Base-by-base conservation (phyloP, 192 early-diverging fungal species). In the Radiomyces spectabilis region DNA sequence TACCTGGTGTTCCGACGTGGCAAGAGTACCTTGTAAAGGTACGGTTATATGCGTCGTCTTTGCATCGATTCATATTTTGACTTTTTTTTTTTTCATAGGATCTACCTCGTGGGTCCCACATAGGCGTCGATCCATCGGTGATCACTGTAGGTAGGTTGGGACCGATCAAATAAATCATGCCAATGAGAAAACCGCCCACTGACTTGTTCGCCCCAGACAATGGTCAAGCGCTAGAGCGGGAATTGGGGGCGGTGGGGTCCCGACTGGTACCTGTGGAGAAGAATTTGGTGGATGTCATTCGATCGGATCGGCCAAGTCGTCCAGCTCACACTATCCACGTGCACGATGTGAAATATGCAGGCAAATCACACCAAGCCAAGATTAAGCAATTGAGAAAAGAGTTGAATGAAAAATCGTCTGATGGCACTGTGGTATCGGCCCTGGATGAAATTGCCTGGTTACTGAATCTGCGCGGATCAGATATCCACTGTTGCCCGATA, bases 361-460 rank as follows among this genome's bases (percentile, higher is more conserved):
- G 57, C 5, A 59, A 59, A 25, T 24, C 32, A 7, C 25, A 38
- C 2, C 27, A 37, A 10, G 81, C 81, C n/a, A 94, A 96, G 76
- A 77, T 94, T 25, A 57, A 57, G 12, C 73, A 75, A 8, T 61
- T 96, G 39, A 85, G 85, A 38, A 76, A 73, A 25, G 56, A 69
- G 34, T 62, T 92, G 16, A 62, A 71, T 35, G 45, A 25, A 15
- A 78, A 84, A 51, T 76, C 76, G 57, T 66, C 64, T 18, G 79
- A 78, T 49, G 94, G 85, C 25, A 80, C 92, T 42, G 82, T 92
- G 0, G 80, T 93, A 1, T 80, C 92, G 5, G 86, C 80, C 5
- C 72, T 98, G 44, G 95, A 95, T 69, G 95, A 97, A 69, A 82
- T 97, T 52, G 89, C 90, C 0, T 97, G 95, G 95, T 75, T 98